These are phyloP conservation scores for Metschnikowia henanensis DNA, from an alignment of 805 yeast genomes.

Conservation along the genomic window DNA sequence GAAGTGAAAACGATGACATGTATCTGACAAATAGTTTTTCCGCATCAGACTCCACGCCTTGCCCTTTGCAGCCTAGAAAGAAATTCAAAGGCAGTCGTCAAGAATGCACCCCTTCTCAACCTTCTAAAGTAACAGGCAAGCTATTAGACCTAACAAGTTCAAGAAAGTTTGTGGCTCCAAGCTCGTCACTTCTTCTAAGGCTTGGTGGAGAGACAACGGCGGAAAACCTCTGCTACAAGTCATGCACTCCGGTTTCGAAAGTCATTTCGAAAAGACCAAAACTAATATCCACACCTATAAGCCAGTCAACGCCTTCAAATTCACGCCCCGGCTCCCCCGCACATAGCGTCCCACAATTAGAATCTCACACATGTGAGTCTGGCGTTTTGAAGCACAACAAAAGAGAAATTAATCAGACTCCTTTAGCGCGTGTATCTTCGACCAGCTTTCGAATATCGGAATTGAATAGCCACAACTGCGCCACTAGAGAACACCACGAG, in stretches of 20 bases:
- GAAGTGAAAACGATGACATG: constrained; percentile 17
- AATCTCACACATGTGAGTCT: constrained; percentile 42
- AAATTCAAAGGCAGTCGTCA: constrained; percentile 23
- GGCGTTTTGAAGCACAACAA: constrained; percentile 37
- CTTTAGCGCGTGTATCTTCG: constrained; percentile 14
- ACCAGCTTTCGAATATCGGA: no score
- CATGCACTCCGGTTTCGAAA: constrained; percentile 5
- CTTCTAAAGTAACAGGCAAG: constrained; percentile 19
- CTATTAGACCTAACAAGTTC: constrained; percentile 35
- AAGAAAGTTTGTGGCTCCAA: constrained; percentile 24
- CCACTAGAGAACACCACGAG: constrained; percentile 32
- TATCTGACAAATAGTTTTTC: constrained; percentile 28
- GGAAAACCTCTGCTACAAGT: constrained; percentile 12
- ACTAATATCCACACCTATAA: constrained; percentile 34
- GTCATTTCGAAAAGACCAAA: constrained; percentile 10
- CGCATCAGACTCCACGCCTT: constrained; percentile 44
- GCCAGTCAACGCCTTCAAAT: constrained; percentile 45
- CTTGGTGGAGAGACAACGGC: constrained; percentile 4
- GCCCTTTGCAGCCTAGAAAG: constrained; percentile 44
- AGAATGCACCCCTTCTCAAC: constrained; percentile 24
- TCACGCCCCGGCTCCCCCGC: constrained; percentile 37
- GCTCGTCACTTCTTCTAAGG: constrained; percentile 20
- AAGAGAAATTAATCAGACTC: constrained; percentile 19
- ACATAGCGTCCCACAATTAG: constrained; percentile 27
- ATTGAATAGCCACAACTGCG: no score